Base-by-base conservation (phyloP, 495 filamentous ascomycete species). In the Podospora pseudopauciseta region DNA sequence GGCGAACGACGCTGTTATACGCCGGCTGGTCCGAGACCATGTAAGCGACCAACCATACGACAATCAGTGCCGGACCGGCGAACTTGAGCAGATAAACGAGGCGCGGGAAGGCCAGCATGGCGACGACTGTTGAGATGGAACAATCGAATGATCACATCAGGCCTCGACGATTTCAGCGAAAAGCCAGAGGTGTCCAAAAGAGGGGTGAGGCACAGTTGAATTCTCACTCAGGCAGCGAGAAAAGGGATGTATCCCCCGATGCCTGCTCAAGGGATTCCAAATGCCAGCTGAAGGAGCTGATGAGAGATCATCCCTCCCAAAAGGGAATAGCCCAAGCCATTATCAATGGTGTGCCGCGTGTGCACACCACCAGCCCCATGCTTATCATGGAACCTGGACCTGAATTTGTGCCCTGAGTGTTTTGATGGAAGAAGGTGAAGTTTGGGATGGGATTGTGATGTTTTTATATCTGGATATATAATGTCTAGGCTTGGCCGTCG, bases 41-140 rank as follows among this genome's bases (percentile, higher is more conserved):
- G 26, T 65, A 75, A 7, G n/a, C 16, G 15, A 75, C 55, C 2
- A 34, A 58, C 71, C 73, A 73, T 18, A 70, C 55, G 5, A 64
- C 27, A 53, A 73, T 5, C n/a, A 72, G 28, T 39, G 72, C 58
- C 19, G 70, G 74, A 20, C 55, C 64, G 4, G 62, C 66, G 34
- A 72, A 66, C 66, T 71, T 76, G 62, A 70, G 34, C 5, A 72
- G 27, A 18, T 68, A 54, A 57, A 67, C 60, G 16, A 72, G 39
- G n/a, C 64, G 67, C 49, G 74, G 49, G 26, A 61, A 70, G 62
- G 28, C 49, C 65, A 76, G 28, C 67, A 74, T 74, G 62, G 58
- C 65, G 70, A n/a, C 18, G 13, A 19, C 23, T 62, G 20, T 20
- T 20, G 32, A 16, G 28, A 13, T 56, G 53, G 32, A 28, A 26